Evolutionary conservation across 1,139 yeast species (phyloP).

Genomic region (Blastobotrys aristatus): DNA sequence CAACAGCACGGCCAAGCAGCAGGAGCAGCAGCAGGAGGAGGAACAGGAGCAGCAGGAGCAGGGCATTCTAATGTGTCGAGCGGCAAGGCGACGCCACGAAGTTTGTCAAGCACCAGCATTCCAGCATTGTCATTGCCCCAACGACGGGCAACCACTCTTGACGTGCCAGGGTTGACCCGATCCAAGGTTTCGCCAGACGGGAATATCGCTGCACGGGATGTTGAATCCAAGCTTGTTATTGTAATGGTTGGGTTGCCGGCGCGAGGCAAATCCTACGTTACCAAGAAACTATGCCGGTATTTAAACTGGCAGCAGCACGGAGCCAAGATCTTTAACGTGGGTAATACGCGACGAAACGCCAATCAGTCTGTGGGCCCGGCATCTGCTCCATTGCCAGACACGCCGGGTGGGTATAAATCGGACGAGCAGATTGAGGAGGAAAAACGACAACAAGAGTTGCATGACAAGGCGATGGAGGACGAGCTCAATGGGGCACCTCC

Average conservation of each 20-base stretch:
- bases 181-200: slow-evolving; percentile 84
- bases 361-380: slow-evolving; percentile 64
- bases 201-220: slow-evolving; percentile 62
- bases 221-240: slow-evolving; percentile 78
- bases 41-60: no score
- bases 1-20: background rate
- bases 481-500: slow-evolving; percentile 13
- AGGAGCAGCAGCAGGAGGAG: no score
- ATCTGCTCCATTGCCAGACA: slow-evolving; percentile 67
- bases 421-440: slow-evolving; percentile 31
- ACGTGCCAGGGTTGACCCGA: slow-evolving; percentile 88
- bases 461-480: slow-evolving; percentile 10
- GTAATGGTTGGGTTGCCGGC: slow-evolving; percentile 96
- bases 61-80: no score
- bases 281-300: slow-evolving; percentile 82
- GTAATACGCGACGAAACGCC: slow-evolving; percentile 81
- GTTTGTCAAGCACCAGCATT: slow-evolving; percentile 17
- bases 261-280: slow-evolving; percentile 68
- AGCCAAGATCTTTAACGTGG: slow-evolving; percentile 87
- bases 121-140: slow-evolving; percentile 25
- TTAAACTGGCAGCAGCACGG: slow-evolving; percentile 91
- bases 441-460: slow-evolving; percentile 2
- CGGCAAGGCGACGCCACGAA: slow-evolving; percentile 18
- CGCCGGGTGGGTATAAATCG: no score
- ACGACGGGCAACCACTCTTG: slow-evolving; percentile 68